Base-by-base conservation (phyloP, 2,329 filamentous ascomycete species). In the Aspergillus thermomutatus region DNA sequence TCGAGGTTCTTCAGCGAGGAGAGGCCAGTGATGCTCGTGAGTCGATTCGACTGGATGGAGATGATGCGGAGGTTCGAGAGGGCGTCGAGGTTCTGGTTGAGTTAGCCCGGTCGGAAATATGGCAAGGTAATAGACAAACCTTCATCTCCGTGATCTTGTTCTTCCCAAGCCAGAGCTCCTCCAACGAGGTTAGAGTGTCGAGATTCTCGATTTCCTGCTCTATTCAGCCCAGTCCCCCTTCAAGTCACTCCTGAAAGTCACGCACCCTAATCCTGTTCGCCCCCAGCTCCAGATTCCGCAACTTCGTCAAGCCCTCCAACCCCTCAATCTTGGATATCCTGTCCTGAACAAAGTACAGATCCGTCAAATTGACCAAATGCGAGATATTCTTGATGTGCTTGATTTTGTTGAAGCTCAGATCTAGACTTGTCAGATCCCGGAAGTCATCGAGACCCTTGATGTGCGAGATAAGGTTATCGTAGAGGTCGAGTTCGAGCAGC, bases 321-420 rank as follows among this genome's bases (percentile, higher is more conserved):
- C 88, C 88, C 69, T 97, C 93, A 66, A 99, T 97, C 54, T 81
- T 87, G 63, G 83, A 83, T 70, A 99, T 96, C 74, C 94, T 94
- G 77, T 99, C 97, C 70, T 96, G 91, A 50, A 97, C 91, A 66
- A 99, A 90, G 73, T 89, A 99, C 3, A 99, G 73, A 64, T 97
- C 91, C 60, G 83, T 88, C 56, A 97, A 82, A 53, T 91, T 83
- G 23, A 79, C 87, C 57, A 99, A 79, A 67, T 93, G 89, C 57
- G 83, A 83, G 63, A 97, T 79, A 67, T 93, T 87, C 76, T 96
- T 96, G 79, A 99, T 96, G 76, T 97, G 92, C 74, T 96, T 97
- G 79, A 99, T 93, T 80, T 97, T 97, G 81, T 99, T 99, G 84
- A 97, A 99, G 74, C 90, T 95, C 52, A 99, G 82, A 72, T 99